Percentiles rank a stretch among this genome's conserved stretches.
phyloP scores from a whole-genome alignment of 331 rosid species.

The Pyrus hybrid region DNA sequence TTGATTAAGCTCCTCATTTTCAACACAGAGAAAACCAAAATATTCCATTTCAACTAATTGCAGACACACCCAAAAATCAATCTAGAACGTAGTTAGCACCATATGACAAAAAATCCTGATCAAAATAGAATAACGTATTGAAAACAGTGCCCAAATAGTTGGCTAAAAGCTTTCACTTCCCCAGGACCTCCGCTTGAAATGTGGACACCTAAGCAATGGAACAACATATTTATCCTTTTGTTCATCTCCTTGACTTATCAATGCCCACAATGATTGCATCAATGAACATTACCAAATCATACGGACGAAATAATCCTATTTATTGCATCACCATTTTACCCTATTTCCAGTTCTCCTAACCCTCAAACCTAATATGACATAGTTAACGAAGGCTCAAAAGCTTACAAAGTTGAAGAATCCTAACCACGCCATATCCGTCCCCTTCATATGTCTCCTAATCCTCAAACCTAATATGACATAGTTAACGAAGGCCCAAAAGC shows the following conservation, averaged over 20 bases:
- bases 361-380: no score
- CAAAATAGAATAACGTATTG: not conserved
- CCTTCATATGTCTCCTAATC: not conserved
- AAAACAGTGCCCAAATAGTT: not conserved
- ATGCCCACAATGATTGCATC: not conserved
- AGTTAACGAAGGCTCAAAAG: not conserved
- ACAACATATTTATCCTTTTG: no score
- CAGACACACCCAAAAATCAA: not conserved
- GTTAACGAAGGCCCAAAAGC: not conserved
- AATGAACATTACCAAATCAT: not conserved
- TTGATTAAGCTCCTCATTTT: not conserved
- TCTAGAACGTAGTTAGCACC: not conserved
- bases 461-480: no score
- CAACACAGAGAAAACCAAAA: not conserved
- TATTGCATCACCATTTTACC: no score
- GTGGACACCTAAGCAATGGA: not conserved
- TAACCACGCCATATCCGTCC: not conserved
- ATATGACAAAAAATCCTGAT: not conserved
- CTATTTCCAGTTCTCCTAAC: no score
- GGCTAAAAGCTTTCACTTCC: not conserved
- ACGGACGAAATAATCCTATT: no score
- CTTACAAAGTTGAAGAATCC: not conserved
- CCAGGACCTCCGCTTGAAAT: not conserved
- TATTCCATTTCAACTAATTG: not conserved
- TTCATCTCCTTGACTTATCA: no score